Conservation (phyloP, 1,284 basidiomycete species). For the Cutaneotrichosporon cutaneum region DNA sequence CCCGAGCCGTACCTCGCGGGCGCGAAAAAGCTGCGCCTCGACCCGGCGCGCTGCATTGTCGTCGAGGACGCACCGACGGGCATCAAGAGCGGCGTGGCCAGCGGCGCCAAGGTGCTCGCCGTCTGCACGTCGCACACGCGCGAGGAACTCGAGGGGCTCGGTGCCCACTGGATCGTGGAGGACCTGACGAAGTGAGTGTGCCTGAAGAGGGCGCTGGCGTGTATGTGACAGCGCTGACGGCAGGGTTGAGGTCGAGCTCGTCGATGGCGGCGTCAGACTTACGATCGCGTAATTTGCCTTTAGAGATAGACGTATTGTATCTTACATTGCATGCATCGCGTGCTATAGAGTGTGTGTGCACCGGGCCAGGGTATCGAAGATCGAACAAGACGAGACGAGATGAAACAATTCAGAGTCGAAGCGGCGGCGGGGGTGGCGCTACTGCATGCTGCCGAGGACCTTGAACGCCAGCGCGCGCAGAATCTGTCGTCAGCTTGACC, state of each 20-base stretch:
- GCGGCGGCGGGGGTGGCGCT: no score
- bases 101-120: slow-evolving; percentile 70
- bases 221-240: neutral
- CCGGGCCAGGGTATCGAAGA: neutral
- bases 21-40: slow-evolving; percentile 40
- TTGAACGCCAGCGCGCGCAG: slow-evolving; percentile 83
- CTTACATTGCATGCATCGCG: neutral
- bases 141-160: slow-evolving; percentile 59
- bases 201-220: neutral
- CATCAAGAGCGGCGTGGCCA: slow-evolving; percentile 66
- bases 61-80: slow-evolving; percentile 82
- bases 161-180: slow-evolving; percentile 52
- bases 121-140: slow-evolving; percentile 75
- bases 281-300: slow-evolving; percentile 18
- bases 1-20: slow-evolving; percentile 69
- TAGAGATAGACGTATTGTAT: slow-evolving; percentile 1
- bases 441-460: slow-evolving; percentile 65
- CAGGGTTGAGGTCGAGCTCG: slow-evolving; percentile 28
- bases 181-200: slow-evolving; percentile 41
- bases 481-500: slow-evolving; percentile 59
- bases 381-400: neutral
- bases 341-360: neutral
- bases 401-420: neutral
- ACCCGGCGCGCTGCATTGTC: slow-evolving; percentile 62
- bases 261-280: slow-evolving; percentile 28